phyloP scores from a whole-genome alignment of 352 stramenopile genomes.

The Pythium dissotocum region DNA sequence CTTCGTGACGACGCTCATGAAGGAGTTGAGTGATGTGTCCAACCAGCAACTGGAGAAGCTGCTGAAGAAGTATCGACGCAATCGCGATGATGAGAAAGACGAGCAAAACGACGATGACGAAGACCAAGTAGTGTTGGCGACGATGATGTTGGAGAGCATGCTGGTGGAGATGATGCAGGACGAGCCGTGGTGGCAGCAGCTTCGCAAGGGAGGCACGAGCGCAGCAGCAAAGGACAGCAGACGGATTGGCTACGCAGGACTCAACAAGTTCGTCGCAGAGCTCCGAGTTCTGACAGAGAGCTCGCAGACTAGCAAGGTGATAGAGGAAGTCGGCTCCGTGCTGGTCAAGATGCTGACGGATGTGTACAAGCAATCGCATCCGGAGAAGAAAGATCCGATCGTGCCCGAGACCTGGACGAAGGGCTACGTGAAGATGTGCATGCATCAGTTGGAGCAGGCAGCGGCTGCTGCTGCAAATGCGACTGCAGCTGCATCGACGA shows the following conservation, averaged over 20 bases:
- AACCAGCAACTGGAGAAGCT: slow-evolving; percentile 68
- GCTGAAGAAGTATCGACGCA: slow-evolving; percentile 34
- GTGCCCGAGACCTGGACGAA: slow-evolving; percentile 36
- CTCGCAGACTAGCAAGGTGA: slow-evolving; percentile 31
- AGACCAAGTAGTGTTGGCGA: slow-evolving; percentile 33
- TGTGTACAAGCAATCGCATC: slow-evolving; percentile 56
- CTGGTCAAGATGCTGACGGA: slow-evolving; percentile 47
- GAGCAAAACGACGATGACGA: slow-evolving; percentile 26
- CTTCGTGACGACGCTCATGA: slow-evolving; percentile 52
- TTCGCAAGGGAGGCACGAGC: slow-evolving; percentile 27
- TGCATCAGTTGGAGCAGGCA: slow-evolving; percentile 30
- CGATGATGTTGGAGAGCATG: slow-evolving; percentile 52
- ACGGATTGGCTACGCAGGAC: slow-evolving; percentile 52
- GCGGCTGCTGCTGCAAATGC: slow-evolving; percentile 3
- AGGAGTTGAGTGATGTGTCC: slow-evolving; percentile 47
- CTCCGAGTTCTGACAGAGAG: slow-evolving; percentile 49
- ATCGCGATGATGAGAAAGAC: slow-evolving; percentile 22
- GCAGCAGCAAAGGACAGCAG: slow-evolving; percentile 31
- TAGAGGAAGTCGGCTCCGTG: slow-evolving; percentile 38
- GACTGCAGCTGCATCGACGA: not conserved
- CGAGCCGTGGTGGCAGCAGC: slow-evolving; percentile 59
- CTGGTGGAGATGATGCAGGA: slow-evolving; percentile 61
- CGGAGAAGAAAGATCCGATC: slow-evolving; percentile 45
- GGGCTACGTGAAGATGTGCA: slow-evolving; percentile 40
- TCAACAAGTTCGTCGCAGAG: slow-evolving; percentile 75